Conservation (phyloP, 2,329 filamentous ascomycete genomes). For the Juglanconis juglandina region DNA sequence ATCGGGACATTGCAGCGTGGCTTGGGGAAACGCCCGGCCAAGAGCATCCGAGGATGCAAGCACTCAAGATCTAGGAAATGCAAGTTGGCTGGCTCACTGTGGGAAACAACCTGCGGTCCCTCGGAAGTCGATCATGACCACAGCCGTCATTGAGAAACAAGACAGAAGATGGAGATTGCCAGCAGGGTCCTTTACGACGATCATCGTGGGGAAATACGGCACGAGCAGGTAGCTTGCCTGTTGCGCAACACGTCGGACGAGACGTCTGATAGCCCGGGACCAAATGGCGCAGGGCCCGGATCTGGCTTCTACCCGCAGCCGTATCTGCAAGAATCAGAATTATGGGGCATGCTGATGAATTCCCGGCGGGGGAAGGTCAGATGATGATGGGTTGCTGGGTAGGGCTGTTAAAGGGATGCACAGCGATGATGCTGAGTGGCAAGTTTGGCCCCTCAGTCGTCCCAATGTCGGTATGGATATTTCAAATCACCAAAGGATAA, state of each 20-base stretch:
- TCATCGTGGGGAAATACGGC: conserved; percentile 2
- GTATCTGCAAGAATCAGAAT: no score
- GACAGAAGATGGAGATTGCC: background rate
- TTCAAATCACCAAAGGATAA: background rate
- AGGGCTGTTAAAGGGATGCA: background rate
- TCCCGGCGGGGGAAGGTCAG: no score
- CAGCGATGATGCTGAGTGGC: background rate
- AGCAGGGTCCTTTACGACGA: conserved; percentile 2
- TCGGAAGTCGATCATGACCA: conserved; percentile 7
- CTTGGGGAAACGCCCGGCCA: background rate
- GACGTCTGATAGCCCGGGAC: background rate
- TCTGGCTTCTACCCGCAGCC: background rate
- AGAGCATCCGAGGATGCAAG: background rate
- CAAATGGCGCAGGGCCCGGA: background rate
- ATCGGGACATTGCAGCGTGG: background rate
- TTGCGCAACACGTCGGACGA: background rate
- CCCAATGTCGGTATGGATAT: background rate
- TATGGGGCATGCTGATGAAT: no score
- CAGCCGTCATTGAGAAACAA: background rate
- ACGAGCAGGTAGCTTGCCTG: conserved; percentile 1
- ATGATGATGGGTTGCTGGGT: background rate
- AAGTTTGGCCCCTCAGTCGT: background rate
- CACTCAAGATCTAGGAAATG: no score
- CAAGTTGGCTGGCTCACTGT: background rate
- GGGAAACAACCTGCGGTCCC: background rate